Evolutionary conservation across 129 eudicot species (phyloP).

Genomic region (carrot (Daucus carota)): DNA sequence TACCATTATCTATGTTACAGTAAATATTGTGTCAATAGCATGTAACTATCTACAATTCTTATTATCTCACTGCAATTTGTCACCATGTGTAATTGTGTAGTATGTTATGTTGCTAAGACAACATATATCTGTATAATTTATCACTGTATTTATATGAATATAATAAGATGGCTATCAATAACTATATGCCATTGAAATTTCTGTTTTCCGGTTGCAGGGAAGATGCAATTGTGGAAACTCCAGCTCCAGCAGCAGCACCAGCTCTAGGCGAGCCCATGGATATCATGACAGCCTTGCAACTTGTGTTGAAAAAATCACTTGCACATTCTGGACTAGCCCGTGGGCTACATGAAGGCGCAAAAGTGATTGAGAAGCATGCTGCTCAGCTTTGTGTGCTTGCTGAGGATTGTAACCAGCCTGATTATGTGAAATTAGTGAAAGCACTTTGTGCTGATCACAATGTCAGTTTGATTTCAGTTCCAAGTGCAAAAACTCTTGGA

Average conservation of each 20-base stretch:
- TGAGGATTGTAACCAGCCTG: conserved; percentile 79
- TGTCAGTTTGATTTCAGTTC: conserved; percentile 54
- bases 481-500: conserved; percentile 74
- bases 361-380: conserved; percentile 73
- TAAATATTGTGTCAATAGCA: neutral
- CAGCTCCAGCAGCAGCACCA: conserved; percentile 42
- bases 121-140: neutral
- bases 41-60: neutral
- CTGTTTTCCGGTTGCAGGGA: conserved; percentile 33
- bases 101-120: neutral
- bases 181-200: neutral
- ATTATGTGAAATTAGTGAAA: conserved; percentile 61
- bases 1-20: neutral
- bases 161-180: neutral
- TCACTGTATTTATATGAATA: neutral
- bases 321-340: conserved; percentile 72
- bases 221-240: conserved; percentile 42
- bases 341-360: conserved; percentile 79
- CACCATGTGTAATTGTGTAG: neutral
- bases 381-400: conserved; percentile 75
- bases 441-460: conserved; percentile 78
- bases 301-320: conserved; percentile 61
- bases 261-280: conserved; percentile 79
- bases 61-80: neutral
- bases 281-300: conserved; percentile 69